Evolutionary conservation across 2,329 filamentous ascomycete genomes (phyloP), one percentile per base, ranked within the genome.

Genomic region (Harringtonia aguacate): DNA sequence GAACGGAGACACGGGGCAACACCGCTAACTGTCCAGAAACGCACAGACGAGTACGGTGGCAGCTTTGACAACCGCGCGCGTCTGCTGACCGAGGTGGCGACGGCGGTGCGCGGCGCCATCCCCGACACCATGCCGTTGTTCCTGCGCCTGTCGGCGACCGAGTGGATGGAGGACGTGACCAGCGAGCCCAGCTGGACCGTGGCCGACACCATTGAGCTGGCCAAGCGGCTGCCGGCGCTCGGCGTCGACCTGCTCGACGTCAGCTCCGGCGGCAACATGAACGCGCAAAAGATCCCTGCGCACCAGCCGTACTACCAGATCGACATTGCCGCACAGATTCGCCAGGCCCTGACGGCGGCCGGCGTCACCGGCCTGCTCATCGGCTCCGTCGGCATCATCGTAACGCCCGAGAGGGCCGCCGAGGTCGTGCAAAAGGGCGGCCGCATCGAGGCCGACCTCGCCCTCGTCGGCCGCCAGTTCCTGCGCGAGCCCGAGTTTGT

Each of bases 191-290:
- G 66, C 21, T 94, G 86, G 86, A 80, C 77, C 5, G 54, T 81
- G n/a, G 73, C 81, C 36, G 73, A 88, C 51, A 84, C 61, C 46
- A 75, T 84, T 49, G 66, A 64, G 43, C 74, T 92, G 4, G 84
- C 86, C 14, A 72, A 75, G 57, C 66, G 82, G 10, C 73, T 95
- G 1, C 83, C 85, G 0, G 75, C 73, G 0, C 68, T 72, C 13
- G 89, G 89, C 27, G 73, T 95, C 36, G 89, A 95, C 58, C 67
- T 94, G 15, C 70, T 95, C 27, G 89, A 95, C 59, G 77, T 94
- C 46, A 87, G 81, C 53, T 81, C 79, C 1, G 86, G 80, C 29
- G 89, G 85, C 33, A 84, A 85, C 58, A 74, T 79, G 57, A 61
- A 68, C 30, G 59, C 62, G 36, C 79, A 84, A 57, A 67, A 78